Conservation (phyloP, 805 yeast genomes). For the Wickerhamiella azyma region DNA sequence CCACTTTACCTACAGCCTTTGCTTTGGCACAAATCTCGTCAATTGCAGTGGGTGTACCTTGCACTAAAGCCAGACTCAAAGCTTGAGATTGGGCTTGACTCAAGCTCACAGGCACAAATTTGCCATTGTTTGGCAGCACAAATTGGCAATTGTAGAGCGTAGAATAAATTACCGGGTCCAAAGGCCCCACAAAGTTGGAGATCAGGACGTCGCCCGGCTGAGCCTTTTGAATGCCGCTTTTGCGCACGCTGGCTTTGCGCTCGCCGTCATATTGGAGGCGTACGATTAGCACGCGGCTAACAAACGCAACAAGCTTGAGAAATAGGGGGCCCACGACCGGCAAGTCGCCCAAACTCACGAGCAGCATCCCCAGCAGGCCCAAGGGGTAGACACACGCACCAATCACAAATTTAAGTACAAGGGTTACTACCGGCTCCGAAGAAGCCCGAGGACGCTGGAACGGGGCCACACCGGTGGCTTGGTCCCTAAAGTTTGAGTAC, state of each 20-base stretch:
- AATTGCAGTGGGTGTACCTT: constrained; percentile 9
- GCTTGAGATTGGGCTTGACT: constrained; percentile 18
- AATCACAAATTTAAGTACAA: constrained; percentile 37
- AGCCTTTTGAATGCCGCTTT: constrained; percentile 19
- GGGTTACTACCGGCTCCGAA: neutral
- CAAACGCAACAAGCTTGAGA: neutral
- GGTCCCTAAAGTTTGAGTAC: constrained; percentile 72
- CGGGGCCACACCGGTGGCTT: constrained; percentile 84
- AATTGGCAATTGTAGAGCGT: constrained; percentile 18
- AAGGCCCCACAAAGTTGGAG: constrained; percentile 45
- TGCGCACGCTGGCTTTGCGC: constrained; percentile 27
- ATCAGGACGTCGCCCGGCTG: constrained; percentile 36
- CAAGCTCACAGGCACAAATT: constrained; percentile 11
- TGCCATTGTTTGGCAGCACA: constrained; percentile 32
- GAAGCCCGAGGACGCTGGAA: constrained; percentile 31
- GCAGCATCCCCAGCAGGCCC: constrained; percentile 2
- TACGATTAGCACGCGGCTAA: constrained; percentile 11
- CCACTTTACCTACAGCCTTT: constrained; percentile 29
- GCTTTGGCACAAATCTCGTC: constrained; percentile 17
- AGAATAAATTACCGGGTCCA: constrained; percentile 35
- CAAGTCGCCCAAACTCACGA: constrained; percentile 3
- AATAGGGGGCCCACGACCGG: neutral
- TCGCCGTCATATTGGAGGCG: constrained; percentile 38
- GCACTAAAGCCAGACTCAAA: constrained; percentile 7
- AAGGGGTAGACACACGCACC: constrained; percentile 71